Base-by-base conservation (phyloP, 139 green algal genomes). In the Parachlorella kessleri region DNA sequence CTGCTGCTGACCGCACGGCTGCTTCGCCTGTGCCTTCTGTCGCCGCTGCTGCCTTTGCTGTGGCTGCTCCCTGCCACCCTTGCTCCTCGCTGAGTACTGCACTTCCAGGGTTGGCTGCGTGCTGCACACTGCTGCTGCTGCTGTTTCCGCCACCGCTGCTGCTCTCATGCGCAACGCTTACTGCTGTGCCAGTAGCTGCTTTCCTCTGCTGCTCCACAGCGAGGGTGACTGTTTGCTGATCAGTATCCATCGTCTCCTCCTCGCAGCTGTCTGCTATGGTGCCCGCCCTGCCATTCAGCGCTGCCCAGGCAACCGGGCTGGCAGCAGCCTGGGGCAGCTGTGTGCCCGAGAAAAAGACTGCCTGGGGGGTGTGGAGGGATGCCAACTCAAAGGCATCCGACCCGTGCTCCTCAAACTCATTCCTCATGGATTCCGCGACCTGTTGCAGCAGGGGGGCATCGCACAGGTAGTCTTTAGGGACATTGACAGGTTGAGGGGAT, bases 361-460 rank as follows among this genome's bases (percentile, higher is more conserved):
- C 48, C 48, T 59, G 48, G 48, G 48, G 48, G 48, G 14, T 18
- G 48, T 59, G 48, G 14, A 18, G 21, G 14, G 48, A 18, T 14
- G 48, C 14, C 14, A 18, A 18, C 14, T 18, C 32, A 55, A 93
- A 86, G 33, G n/a, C 36, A 8, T 59, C 75, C 5, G 41, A 54
- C 35, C 65, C 73, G n/a, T 74, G 55, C 39, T 48, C 30, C 72
- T 92, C 84, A 80, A 94, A 93, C 55, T 85, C 68, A 39, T 89
- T 80, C 1, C 85, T 77, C 89, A 94, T 94, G 55, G 86, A 79
- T 38, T 81, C 71, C 0, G 76, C 80, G 21, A 89, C 84, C 80
- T 86, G 72, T 66, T 76, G 88, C 67, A 91, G 59, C 48, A 59
- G 48, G 48, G 14, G n/a, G n/a, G n/a, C n/a, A n/a, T n/a, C n/a